Base-by-base conservation (phyloP, 768 basidiomycete species). In the Suillus alpinus region DNA sequence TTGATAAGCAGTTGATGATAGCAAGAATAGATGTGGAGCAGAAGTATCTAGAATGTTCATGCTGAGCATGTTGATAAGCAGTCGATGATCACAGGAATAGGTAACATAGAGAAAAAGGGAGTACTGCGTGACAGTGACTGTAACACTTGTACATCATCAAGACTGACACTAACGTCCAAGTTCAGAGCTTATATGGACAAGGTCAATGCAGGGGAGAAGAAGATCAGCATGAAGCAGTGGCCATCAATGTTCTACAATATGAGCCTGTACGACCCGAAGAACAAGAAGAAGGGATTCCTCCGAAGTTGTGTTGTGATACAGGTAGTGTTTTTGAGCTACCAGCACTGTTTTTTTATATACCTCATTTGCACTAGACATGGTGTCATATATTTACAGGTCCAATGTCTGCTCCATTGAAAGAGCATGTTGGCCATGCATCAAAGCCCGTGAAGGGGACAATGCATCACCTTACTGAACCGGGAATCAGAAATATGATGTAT, bases 401-500 rank as follows among this genome's bases (percentile, higher is more conserved):
- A 4, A 32, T 31, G 16, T 58, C 31, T 18, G 43, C 57, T 46
- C 47, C 47, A 29, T 46, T 23, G 1, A 58, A 58, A 47, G 47
- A 36, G 2, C 10, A 23, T 3, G 9, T 43, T 43, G n/a, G 41
- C 9, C 12, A 20, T 6, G 31, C 57, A 7, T 26, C 32, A 6
- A 58, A 58, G 40, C 57, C 43, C 6, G 13, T n/a, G 8, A 58
- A 58, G 14, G 57, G 57, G 2, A 32, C 36, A 41, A 44, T 58
- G 32, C 57, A 58, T 36, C 43, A 36, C 31, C 43, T 58, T 12
- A 13, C 43, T 9, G 32, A 58, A 31, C 57, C 57, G 12, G 40
- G 47, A 18, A 58, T 58, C 20, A 31, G 43, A 41, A 58, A 58
- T 20, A 58, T 58, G 3, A 58, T 58, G 57, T 58, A 58, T 34